Evolutionary conservation across 179 eudicot species (phyloP).

Genomic region (Camellia oleifera): DNA sequence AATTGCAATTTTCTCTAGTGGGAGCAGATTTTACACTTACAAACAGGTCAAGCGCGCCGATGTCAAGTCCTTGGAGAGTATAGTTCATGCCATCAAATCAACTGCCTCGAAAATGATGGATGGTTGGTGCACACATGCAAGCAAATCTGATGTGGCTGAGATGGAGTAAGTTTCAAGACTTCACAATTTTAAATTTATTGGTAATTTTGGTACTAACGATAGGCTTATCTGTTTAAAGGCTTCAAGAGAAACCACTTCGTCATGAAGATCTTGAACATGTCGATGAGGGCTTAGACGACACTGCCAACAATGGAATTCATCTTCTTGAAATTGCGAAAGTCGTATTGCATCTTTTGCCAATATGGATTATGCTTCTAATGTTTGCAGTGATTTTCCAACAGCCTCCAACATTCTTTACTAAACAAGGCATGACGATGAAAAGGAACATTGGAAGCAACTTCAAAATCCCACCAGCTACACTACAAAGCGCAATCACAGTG

Average conservation of each 20-base stretch:
- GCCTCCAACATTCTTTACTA: conserved; percentile 93
- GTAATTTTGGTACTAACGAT: neutral
- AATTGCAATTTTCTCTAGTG: conserved; percentile 45
- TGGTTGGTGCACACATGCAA: conserved; percentile 20
- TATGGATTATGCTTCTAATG: conserved; percentile 76
- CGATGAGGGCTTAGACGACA: conserved; percentile 23
- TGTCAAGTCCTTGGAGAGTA: conserved; percentile 23
- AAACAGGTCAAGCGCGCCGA: conserved; percentile 21
- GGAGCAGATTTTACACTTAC: conserved; percentile 39
- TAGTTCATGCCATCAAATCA: conserved; percentile 39
- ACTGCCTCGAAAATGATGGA: conserved; percentile 33
- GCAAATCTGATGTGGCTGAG: conserved; percentile 39
- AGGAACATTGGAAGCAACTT: conserved; percentile 62
- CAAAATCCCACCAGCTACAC: conserved; percentile 85
- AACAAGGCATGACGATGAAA: conserved; percentile 92
- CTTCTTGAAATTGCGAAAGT: conserved; percentile 44
- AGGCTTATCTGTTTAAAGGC: conserved; percentile 31
- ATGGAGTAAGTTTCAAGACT: conserved; percentile 60
- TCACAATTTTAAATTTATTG: neutral
- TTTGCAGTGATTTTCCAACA: conserved; percentile 96
- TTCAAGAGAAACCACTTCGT: conserved; percentile 57
- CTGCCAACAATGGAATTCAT: conserved; percentile 13
- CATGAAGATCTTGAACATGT: conserved; percentile 27
- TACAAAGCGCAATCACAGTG: conserved; percentile 72
- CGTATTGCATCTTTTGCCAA: conserved; percentile 60